Percentiles rank a stretch among this genome's conserved stretches.
phyloP scores from a whole-genome alignment of 2,329 filamentous ascomycete genomes.

The Neurospora crassa region DNA sequence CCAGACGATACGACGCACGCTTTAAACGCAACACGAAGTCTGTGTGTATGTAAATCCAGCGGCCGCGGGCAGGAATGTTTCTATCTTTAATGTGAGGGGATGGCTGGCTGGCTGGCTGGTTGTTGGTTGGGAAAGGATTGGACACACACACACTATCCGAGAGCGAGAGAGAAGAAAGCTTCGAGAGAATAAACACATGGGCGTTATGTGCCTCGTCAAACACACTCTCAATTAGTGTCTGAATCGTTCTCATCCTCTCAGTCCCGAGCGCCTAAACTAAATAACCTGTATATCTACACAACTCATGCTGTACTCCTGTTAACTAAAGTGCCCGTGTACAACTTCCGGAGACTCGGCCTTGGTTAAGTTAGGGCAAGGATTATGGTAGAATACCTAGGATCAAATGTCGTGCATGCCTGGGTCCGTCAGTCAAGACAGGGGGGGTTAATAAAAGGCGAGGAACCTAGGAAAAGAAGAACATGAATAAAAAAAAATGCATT shows the following conservation, averaged over 20 bases:
- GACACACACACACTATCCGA: not conserved
- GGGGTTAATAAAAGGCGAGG: not conserved
- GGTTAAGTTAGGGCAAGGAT: not conserved
- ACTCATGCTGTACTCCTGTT: not conserved
- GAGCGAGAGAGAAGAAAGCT: not conserved
- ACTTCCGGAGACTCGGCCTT: not conserved
- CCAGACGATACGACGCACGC: not conserved
- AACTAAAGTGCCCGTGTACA: not conserved
- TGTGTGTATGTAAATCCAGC: not conserved
- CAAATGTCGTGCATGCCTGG: not conserved
- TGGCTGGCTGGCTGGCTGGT: not conserved
- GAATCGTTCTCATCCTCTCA: not conserved
- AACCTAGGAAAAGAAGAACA: not conserved
- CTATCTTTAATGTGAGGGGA: not conserved
- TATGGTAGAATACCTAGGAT: not conserved
- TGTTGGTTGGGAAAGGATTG: not conserved
- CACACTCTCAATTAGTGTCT: not conserved
- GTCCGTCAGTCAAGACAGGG: not conserved
- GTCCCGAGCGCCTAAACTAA: not conserved
- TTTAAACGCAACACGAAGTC: not conserved
- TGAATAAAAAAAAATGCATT: not conserved
- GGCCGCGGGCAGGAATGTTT: not conserved
- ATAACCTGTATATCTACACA: not conserved
- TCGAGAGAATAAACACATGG: not conserved
- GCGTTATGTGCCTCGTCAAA: not conserved